phyloP scores from a whole-genome alignment of 805 yeast species.

The Wickerhamiella slavikovae region DNA sequence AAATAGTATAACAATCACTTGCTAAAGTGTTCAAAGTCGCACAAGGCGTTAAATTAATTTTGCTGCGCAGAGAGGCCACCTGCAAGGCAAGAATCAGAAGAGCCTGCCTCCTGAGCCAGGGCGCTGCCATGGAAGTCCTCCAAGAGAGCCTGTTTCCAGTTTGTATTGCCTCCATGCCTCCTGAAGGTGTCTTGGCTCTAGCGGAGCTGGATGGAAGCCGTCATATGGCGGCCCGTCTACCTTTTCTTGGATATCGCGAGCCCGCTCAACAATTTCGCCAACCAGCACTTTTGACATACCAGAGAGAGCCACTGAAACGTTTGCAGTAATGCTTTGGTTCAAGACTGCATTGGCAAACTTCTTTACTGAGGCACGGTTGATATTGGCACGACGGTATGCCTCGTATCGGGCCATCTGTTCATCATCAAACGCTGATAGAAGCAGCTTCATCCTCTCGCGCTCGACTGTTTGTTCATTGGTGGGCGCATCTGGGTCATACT shows the following conservation, averaged over 20 bases:
- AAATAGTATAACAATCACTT: background rate
- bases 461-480: constrained; percentile 12
- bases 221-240: constrained; percentile 19
- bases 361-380: constrained; percentile 55
- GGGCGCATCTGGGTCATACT: too few relatives aligned
- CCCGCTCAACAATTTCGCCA: constrained; percentile 77
- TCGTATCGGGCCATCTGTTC: constrained; percentile 78
- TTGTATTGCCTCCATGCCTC: constrained; percentile 75
- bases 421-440: constrained; percentile 54
- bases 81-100: too few relatives aligned
- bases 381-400: constrained; percentile 58
- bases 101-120: constrained; percentile 41
- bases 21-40: too few relatives aligned
- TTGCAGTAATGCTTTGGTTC: constrained; percentile 62
- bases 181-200: constrained; percentile 64
- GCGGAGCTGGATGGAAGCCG: constrained; percentile 25
- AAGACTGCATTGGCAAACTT: constrained; percentile 59
- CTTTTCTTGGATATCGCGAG: constrained; percentile 45
- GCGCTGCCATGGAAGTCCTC: constrained; percentile 44
- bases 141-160: constrained; percentile 41
- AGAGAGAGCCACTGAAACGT: constrained; percentile 60
- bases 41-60: too few relatives aligned
- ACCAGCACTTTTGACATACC: constrained; percentile 76
- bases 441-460: constrained; percentile 22
- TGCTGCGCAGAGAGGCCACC: background rate